These are phyloP conservation scores for Dioszegia crocea DNA, from an alignment of 768 basidiomycete genomes.

Conservation along the genomic window DNA sequence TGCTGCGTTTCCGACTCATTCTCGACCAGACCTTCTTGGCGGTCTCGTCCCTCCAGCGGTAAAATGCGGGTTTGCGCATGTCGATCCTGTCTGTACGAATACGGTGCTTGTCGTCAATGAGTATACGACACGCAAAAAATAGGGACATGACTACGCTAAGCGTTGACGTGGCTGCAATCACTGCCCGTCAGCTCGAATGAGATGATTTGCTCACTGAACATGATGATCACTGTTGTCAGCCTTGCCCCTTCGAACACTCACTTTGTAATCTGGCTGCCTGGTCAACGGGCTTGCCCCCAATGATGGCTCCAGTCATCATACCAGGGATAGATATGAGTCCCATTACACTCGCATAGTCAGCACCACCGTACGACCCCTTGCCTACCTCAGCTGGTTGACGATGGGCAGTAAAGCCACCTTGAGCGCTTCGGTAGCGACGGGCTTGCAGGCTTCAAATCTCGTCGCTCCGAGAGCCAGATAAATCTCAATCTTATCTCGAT, in stretches of 20 bases:
- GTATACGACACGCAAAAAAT: constrained; percentile 58
- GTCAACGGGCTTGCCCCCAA: constrained; percentile 76
- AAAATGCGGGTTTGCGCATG: constrained; percentile 39
- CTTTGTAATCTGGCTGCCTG: constrained; percentile 80
- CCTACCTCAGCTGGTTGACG: constrained; percentile 74
- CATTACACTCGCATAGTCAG: constrained; percentile 40
- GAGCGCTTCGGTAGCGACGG: constrained; percentile 73
- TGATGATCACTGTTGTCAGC: constrained; percentile 65
- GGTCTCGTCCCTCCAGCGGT: constrained; percentile 31
- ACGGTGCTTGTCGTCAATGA: constrained; percentile 58
- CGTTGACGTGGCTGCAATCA: constrained; percentile 74
- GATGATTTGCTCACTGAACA: constrained; percentile 59
- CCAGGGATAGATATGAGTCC: constrained; percentile 51
- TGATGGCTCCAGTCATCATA: constrained; percentile 89
- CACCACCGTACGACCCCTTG: neutral
- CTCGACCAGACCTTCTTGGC: constrained; percentile 26
- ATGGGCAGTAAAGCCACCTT: constrained; percentile 72
- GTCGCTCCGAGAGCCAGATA: constrained; percentile 82
- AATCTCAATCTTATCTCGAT: constrained; percentile 76
- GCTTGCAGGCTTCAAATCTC: constrained; percentile 74
- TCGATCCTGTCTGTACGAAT: constrained; percentile 48
- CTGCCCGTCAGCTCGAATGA: constrained; percentile 3
- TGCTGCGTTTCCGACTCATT: constrained; percentile 17
- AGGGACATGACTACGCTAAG: constrained; percentile 67
- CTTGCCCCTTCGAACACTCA: constrained; percentile 25